phyloP scores from a whole-genome alignment of 1,139 yeast genomes.

The Lodderomyces parapsilosis region DNA sequence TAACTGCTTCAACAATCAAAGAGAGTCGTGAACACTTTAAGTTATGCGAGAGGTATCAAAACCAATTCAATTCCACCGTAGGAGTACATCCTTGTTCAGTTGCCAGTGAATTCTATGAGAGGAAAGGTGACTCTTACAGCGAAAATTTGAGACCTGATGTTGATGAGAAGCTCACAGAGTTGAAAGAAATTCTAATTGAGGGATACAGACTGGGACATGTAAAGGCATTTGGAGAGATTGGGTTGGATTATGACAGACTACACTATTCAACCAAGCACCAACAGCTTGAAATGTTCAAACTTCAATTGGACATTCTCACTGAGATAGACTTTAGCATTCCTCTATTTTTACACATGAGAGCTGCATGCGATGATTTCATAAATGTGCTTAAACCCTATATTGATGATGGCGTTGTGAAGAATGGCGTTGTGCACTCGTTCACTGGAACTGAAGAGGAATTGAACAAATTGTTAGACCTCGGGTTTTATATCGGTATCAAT shows the following conservation, averaged over 20 bases:
- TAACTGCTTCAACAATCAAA: constrained; percentile 76
- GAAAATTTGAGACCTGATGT: constrained; percentile 25
- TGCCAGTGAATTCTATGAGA: constrained; percentile 49
- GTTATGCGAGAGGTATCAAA: constrained; percentile 31
- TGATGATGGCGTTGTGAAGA: constrained; percentile 36
- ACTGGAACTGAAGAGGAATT: constrained; percentile 78
- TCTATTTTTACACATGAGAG: constrained; percentile 84
- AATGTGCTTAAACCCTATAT: constrained; percentile 57
- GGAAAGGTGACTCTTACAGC: constrained; percentile 19
- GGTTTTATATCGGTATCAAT: constrained; percentile 77
- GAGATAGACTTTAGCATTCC: constrained; percentile 53
- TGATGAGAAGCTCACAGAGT: constrained; percentile 40
- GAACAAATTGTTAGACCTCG: constrained; percentile 49
- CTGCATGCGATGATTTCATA: constrained; percentile 80
- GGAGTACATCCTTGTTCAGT: constrained; percentile 96
- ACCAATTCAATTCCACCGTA: constrained; percentile 61
- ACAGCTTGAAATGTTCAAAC: constrained; percentile 65
- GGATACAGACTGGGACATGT: constrained; percentile 54
- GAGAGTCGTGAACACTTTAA: constrained; percentile 55
- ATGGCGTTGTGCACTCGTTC: constrained; percentile 89
- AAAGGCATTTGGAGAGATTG: constrained; percentile 90
- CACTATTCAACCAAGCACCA: constrained; percentile 67
- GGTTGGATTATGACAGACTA: constrained; percentile 88
- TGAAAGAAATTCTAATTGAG: constrained; percentile 47
- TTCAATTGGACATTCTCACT: constrained; percentile 66